A percentile compares a stretch with the other conserved stretches of the same genome.
phyloP scores from a whole-genome alignment of 2,329 filamentous ascomycete species.

The Epichloe festucae region DNA sequence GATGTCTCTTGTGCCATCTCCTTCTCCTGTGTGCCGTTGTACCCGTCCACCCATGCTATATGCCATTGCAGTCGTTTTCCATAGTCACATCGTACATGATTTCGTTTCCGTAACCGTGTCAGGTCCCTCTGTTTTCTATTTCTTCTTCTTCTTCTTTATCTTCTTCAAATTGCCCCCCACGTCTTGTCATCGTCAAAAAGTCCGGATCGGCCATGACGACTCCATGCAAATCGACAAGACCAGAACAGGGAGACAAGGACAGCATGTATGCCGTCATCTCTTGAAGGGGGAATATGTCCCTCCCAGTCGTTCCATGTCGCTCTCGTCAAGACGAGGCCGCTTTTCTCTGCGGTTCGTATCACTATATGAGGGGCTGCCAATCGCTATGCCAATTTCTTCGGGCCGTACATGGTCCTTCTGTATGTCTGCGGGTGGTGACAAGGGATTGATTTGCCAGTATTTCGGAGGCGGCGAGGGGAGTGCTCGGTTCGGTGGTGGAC shows the following conservation, averaged over 20 bases:
- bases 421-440: neutral
- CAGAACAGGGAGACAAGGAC: neutral
- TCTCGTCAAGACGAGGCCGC: conserved; percentile 12
- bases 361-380: neutral
- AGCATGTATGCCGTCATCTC: neutral
- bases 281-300: conserved; percentile 4
- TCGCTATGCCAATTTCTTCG: conserved; percentile 4
- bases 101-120: neutral
- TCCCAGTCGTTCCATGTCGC: conserved; percentile 8
- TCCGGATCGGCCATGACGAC: too few species aligned
- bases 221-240: too few species aligned
- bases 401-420: neutral
- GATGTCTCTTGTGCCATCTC: neutral
- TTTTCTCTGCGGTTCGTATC: neutral
- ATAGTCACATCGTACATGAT: neutral
- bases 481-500: conserved; percentile 32
- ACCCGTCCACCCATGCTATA: neutral
- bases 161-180: neutral
- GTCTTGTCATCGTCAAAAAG: neutral
- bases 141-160: too few species aligned
- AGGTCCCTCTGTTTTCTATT: too few species aligned
- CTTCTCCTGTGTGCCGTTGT: too few species aligned
- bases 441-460: conserved; percentile 3
- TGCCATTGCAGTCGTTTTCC: neutral
- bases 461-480: conserved; percentile 22